phyloP scores from a whole-genome alignment of 192 early-diverging fungal species.

The Linnemannia schmuckeri region DNA sequence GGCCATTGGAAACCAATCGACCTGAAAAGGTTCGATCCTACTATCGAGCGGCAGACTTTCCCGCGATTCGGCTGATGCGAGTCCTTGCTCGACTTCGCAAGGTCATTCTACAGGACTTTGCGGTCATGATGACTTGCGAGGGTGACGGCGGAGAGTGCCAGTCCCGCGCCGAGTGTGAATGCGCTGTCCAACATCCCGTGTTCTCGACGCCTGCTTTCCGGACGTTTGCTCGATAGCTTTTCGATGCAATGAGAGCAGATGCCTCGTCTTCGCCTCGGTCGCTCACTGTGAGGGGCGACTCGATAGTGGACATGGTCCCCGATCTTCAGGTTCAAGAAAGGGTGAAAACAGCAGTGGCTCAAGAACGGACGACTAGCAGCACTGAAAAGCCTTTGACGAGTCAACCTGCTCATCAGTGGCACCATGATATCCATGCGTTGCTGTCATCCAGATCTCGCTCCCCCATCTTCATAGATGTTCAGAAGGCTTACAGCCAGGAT shows the following conservation, averaged over 20 bases:
- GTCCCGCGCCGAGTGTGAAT: not conserved
- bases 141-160: not conserved
- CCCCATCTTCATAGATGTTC: not conserved
- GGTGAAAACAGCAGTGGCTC: not conserved
- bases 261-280: not conserved
- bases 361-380: not conserved
- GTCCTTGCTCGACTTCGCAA: constrained; percentile 18
- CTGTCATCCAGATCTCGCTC: not conserved
- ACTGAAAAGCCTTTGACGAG: not conserved
- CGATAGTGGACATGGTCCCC: not conserved
- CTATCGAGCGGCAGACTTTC: not conserved
- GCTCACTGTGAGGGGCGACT: not conserved
- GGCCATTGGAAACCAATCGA: not conserved
- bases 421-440: not conserved
- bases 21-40: not conserved
- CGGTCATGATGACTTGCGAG: not conserved
- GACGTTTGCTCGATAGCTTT: not conserved
- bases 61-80: not conserved
- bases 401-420: not conserved
- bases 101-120: constrained; percentile 27
- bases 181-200: not conserved
- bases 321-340: not conserved
- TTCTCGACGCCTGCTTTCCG: not conserved
- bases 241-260: not conserved
- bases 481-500: not conserved